Evolutionary conservation across 2,329 filamentous ascomycete genomes (phyloP), one percentile per base, ranked within the genome.

Genomic region (Colletotrichum navitas): DNA sequence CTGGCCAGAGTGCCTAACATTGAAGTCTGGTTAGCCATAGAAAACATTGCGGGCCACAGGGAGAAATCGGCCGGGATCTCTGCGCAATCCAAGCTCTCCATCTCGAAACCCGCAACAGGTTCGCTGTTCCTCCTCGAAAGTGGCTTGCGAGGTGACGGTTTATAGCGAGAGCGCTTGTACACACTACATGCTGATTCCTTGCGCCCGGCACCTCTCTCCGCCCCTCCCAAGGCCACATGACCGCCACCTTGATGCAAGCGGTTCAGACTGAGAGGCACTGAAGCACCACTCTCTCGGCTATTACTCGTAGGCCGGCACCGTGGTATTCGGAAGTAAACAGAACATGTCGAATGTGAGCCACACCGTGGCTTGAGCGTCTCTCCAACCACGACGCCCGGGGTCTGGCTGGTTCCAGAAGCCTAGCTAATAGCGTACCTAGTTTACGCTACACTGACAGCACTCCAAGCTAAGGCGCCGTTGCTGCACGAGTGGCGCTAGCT

Each of bases 401-500:
- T 47, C 54, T 60, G 59, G 59, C 52, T 55, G 59, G 59, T 68
- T 64, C 59, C 65, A 60, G 69, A 68, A 68, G 52, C 24, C 43
- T 21, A 63, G n/a, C 59, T 64, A 63, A 65, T 11, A 63, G 68
- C 52, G 59, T 54, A 45, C 52, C 65, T 11, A 45, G 41, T 5
- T 21, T n/a, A n/a, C 43, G 18, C 43, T 11, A n/a, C 21, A n/a
- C 16, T 5, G 6, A 6, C 5, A 51, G 21, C 49, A 51, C 11
- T 55, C 36, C 24, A 63, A 34, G 32, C 65, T 43, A 54, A 55
- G 45, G 59, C 65, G 43, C 68, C 64, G 59, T 45, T 68, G 58
- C 64, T 71, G 68, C 64, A 66, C 45, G 34, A 52, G 52, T 52
- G 51, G 43, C 59, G 65, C 65, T 68, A 60, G 32, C 54, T 68